phyloP scores from a whole-genome alignment of 2,329 filamentous ascomycete species.

The Davidsoniella australis region DNA sequence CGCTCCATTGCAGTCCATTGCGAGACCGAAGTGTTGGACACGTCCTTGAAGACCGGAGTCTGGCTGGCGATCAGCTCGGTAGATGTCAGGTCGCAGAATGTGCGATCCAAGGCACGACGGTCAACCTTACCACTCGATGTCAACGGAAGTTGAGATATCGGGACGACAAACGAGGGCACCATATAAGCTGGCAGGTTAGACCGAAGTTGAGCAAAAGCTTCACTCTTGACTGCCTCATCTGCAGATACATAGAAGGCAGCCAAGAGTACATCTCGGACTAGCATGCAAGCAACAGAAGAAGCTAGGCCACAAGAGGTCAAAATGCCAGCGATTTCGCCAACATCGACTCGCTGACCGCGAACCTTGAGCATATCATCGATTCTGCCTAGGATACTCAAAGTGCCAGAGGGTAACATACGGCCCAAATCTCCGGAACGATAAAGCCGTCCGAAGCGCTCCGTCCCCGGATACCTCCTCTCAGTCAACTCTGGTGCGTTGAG shows the following conservation, averaged over 20 bases:
- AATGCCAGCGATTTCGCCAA: constrained; percentile 49
- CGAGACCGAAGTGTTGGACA: too few relatives aligned
- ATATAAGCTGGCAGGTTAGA: constrained; percentile 54
- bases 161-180: constrained; percentile 59
- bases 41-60: background rate
- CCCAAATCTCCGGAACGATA: constrained; percentile 76
- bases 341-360: constrained; percentile 62
- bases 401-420: constrained; percentile 59
- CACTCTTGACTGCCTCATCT: background rate
- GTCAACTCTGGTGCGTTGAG: constrained; percentile 48
- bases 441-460: constrained; percentile 51
- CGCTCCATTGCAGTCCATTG: constrained; percentile 38
- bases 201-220: constrained; percentile 31
- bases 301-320: constrained; percentile 36
- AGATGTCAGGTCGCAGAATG: constrained; percentile 23
- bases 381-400: constrained; percentile 54
- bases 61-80: background rate
- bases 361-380: constrained; percentile 70
- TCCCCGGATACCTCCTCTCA: constrained; percentile 47
- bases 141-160: constrained; percentile 50
- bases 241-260: constrained; percentile 51
- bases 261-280: constrained; percentile 39
- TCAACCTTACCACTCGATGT: constrained; percentile 65
- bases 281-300: constrained; percentile 45
- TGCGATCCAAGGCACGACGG: constrained; percentile 30